Evolutionary conservation across 805 yeast species (phyloP), one percentile per base, ranked within the genome.

Genomic region (Vanderwaltozyma tropicalis): DNA sequence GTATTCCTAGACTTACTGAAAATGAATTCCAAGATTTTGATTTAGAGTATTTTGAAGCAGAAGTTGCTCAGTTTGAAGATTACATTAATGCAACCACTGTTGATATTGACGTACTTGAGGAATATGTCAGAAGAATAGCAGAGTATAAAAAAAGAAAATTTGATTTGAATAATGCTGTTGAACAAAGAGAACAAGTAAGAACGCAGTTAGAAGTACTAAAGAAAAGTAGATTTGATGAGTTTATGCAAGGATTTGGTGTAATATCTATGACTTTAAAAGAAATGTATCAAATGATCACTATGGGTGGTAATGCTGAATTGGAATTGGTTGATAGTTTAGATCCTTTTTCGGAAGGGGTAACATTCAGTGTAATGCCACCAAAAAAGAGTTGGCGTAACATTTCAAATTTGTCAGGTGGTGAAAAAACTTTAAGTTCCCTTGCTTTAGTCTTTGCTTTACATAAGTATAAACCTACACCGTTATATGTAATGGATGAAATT

Each of bases 341-440:
- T 61, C 98, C 98, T n/a, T 92, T 92, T 53, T 78, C 95, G 1
- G 98, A 92, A 62, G 99, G 99, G 24, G 88, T 92, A 28, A 65
- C 88, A 30, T 92, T 92, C 60, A 83, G 95, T 59, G 98, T 92
- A 5, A 92, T 92, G 98, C 99, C 99, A 2, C 99, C 99, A 0
- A 89, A 87, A 64, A 92, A 92, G 59, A 80, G 94, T 28, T 92
- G 99, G 99, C 82, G 83, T 55, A 92, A 92, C 52, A 92, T 92
- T 38, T 77, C 95, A 15, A 92, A 92, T 52, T 64, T 92, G 40
- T 87, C 96, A 2, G 99, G 99, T 47, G 99, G 99, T 46, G 99
- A 92, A 52, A 92, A 92, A 62, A 92, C 99, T 0, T 70, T 92
- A 44, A 82, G 95, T 50, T 89, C 97, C 0, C 68, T 92, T 51